phyloP scores from a whole-genome alignment of 2,329 filamentous ascomycete genomes.

The Nannizziopsis barbatae region DNA sequence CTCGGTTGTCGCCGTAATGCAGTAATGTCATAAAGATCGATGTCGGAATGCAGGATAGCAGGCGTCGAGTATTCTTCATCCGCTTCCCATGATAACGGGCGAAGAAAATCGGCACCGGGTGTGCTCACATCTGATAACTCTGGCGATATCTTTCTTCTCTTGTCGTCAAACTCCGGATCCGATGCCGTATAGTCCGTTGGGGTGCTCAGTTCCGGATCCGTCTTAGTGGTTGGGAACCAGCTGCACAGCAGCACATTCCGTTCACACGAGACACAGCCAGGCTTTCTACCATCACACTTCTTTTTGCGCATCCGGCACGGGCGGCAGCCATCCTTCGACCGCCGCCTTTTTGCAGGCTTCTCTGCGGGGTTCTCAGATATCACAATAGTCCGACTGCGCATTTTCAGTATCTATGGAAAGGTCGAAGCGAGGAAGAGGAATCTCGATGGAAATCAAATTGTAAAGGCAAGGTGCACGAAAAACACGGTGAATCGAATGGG shows the following conservation, averaged over 20 bases:
- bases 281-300: conserved; percentile 12
- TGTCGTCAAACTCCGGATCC: not conserved
- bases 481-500: too few relatives aligned
- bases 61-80: not conserved
- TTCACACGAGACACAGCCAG: conserved; percentile 10
- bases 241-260: conserved; percentile 12
- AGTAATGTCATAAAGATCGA: conserved; percentile 6
- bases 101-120: not conserved
- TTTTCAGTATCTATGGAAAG: too few relatives aligned
- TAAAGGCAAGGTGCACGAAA: too few relatives aligned
- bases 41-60: conserved; percentile 2
- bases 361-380: conserved; percentile 6
- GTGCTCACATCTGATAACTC: not conserved
- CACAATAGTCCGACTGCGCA: not conserved
- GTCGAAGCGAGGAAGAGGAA: too few relatives aligned
- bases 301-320: conserved; percentile 12
- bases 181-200: not conserved
- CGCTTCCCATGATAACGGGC: not conserved
- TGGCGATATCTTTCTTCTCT: conserved; percentile 4
- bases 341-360: conserved; percentile 4
- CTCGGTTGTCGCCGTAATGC: conserved; percentile 3
- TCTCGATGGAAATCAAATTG: too few relatives aligned
- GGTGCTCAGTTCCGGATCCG: not conserved
- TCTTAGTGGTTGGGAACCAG: conserved; percentile 5
- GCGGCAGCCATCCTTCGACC: conserved; percentile 11